Evolutionary conservation across 148 eudicot genomes (phyloP), one percentile per base, ranked within the genome.

Genomic region (Chenopodium suecicum): DNA sequence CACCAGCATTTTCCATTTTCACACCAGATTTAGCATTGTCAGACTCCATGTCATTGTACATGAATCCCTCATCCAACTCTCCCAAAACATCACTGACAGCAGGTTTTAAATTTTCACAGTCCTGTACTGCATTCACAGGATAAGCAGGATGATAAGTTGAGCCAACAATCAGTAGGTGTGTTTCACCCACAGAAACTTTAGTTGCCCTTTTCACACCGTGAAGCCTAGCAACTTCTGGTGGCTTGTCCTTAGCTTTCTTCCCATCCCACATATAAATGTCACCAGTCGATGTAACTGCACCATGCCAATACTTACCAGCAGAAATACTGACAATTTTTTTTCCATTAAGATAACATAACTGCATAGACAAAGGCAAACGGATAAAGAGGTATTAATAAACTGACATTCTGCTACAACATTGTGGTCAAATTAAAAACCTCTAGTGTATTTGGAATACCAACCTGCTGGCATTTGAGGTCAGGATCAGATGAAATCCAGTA

Each of bases 401-500:
- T 34, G 73, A 29, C 10, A 12, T 25, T 19, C 73, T 64, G 48
- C 37, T 37, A 41, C 32, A 54, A 52, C 32, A 56, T 34, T 19
- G 27, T 9, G 20, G 58, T 70, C 25, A 77, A 80, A 44, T 16
- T 78, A 77, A 76, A 47, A 69, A 67, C 54, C 56, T 34, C 1
- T 10, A 52, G 76, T 54, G 46, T 46, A 84, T 77, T 19, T 60
- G 29, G 6, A 48, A 9, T 25, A 62, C 63, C 77, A 80, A 97
- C 99, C 99, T 97, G 99, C 77, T 88, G 97, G 82, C 97, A 94
- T 76, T 86, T 89, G 76, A 97, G 95, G 67, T 91, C 91, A 52
- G 98, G 94, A 84, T 97, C 95, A 17, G 95, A 89, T 27, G 99
- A 97, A 82, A 84, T 84, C 99, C 99, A 97, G 86, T 87, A 97